Evolutionary conservation across 192 early-diverging fungal genomes (phyloP), one percentile per base, ranked within the genome.

Genomic region (Geranomyces variabilis): DNA sequence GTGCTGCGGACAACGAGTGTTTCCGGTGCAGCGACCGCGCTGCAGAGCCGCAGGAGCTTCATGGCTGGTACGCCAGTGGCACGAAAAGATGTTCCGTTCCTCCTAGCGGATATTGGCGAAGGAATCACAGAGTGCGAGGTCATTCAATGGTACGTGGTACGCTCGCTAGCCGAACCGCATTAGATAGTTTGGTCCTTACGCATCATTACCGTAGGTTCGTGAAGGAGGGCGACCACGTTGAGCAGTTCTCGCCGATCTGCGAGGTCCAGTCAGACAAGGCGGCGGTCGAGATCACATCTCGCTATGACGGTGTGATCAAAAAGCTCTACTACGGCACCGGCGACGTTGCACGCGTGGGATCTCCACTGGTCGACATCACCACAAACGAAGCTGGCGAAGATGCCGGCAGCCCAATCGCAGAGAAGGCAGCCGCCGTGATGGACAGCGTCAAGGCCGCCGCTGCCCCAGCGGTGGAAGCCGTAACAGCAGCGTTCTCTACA

Each of bases 231-330:
- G 90, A 93, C 75, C 82, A 78, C 55, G 90, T 99, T 22, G 82
- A 86, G 22, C 93, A 97, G 87, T 99, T 99, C 79, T 88, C 94
- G 69, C 92, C 91, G 77, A 90, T 99, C 45, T 96, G 94, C 74
- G 97, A 99, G 71, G 96, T 99, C 29, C 96, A 97, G 64, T 95
- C 93, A 14, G 97, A 99, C 80, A 99, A 99, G 84, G 97, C 97
- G 12, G 91, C 97, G n/a, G 97, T 96, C 10, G 95, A 99, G 80
- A 97, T 99, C 79, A 94, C 97, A 22, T 96, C 94, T 24, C 88
- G 97, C 9, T 99, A 89, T 73, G 92, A 95, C 66, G 97, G 97
- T 47, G 84, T 81, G 17, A 83, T 99, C 49, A 82, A 74, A 19
- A 89, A 92, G 67, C 82, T 99, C 4, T 78, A 96, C 77, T 91